A percentile compares a stretch with the other conserved stretches of the same genome.
These are phyloP conservation scores for Fusarium annulatum DNA, from an alignment of 2,329 filamentous ascomycete genomes.

Conservation along the genomic window DNA sequence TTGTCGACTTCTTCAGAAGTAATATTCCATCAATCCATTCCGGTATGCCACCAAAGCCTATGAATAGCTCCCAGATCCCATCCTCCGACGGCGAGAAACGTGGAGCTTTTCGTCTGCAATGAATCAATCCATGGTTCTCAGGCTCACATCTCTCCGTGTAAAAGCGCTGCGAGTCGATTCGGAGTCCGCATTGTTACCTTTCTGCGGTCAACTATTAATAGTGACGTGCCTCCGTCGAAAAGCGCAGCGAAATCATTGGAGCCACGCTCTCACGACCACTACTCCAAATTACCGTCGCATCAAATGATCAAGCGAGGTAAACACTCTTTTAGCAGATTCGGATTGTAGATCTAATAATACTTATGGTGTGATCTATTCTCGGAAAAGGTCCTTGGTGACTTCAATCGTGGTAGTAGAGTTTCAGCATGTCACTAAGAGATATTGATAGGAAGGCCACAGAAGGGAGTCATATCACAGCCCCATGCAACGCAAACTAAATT, in stretches of 20 bases:
- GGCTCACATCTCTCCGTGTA: rapidly evolving
- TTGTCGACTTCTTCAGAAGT: rapidly evolving
- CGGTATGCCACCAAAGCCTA: rapidly evolving
- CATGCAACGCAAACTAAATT: neutral
- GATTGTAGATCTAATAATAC: neutral
- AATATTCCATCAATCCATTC: rapidly evolving
- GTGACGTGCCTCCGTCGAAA: neutral
- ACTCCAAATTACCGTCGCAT: neutral
- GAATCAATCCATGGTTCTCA: rapidly evolving
- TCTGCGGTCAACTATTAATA: neutral
- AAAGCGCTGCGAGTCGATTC: neutral
- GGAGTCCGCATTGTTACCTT: neutral
- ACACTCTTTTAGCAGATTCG: rapidly evolving
- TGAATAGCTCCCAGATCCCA: neutral
- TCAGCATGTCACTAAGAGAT: neutral
- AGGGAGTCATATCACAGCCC: neutral
- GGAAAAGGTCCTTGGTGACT: neutral
- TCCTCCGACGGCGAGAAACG: neutral
- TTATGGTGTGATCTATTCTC: neutral
- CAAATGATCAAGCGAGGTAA: rapidly evolving
- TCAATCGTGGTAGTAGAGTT: neutral
- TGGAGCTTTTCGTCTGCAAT: too few species aligned
- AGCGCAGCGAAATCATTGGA: neutral
- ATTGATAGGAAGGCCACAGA: too few species aligned
- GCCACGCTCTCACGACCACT: neutral